A percentile compares a stretch with the other conserved stretches of the same genome.
These are phyloP conservation scores for Lactarius psammicola DNA, from an alignment of 768 basidiomycete genomes.

Conservation along the genomic window DNA sequence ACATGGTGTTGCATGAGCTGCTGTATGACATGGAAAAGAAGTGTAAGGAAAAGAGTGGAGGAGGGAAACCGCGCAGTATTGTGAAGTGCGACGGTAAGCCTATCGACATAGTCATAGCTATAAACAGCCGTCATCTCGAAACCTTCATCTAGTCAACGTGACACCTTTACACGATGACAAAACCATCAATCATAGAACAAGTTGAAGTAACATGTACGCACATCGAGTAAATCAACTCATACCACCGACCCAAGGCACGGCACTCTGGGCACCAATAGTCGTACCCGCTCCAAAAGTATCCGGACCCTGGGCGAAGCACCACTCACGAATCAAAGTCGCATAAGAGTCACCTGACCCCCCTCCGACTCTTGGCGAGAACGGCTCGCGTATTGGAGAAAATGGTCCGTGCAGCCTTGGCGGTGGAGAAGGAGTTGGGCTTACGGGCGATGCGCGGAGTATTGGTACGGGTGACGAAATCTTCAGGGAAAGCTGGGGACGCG, in stretches of 20 bases:
- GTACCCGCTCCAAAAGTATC: slow-evolving; percentile 17
- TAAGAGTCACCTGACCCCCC: slow-evolving; percentile 21
- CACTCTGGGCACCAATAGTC: slow-evolving; percentile 16
- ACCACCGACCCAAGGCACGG: slow-evolving; percentile 25
- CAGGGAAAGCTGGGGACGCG: slow-evolving; percentile 24
- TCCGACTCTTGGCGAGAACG: slow-evolving; percentile 16
- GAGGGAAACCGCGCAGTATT: slow-evolving; percentile 2
- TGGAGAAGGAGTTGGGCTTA: slow-evolving; percentile 22
- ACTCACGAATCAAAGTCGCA: slow-evolving; percentile 27
- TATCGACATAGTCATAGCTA: slow-evolving; percentile 18
- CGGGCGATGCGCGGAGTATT: slow-evolving; percentile 8
- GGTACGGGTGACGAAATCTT: slow-evolving; percentile 18
- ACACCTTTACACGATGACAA: not conserved
- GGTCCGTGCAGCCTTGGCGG: slow-evolving; percentile 21
- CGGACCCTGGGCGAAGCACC: slow-evolving; percentile 30
- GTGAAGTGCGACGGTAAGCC: not conserved
- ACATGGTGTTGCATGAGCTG: slow-evolving; percentile 1
- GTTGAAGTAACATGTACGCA: not conserved
- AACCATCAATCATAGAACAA: not conserved
- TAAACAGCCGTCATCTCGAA: slow-evolving; percentile 16
- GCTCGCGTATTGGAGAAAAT: slow-evolving; percentile 14
- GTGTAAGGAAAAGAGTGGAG: not conserved
- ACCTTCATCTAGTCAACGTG: not conserved
- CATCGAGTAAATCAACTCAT: slow-evolving; percentile 13
- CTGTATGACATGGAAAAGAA: not conserved